Evolutionary conservation across 2,329 filamentous ascomycete genomes (phyloP), one percentile per base, ranked within the genome.

Genomic region (Alternaria brassicae): DNA sequence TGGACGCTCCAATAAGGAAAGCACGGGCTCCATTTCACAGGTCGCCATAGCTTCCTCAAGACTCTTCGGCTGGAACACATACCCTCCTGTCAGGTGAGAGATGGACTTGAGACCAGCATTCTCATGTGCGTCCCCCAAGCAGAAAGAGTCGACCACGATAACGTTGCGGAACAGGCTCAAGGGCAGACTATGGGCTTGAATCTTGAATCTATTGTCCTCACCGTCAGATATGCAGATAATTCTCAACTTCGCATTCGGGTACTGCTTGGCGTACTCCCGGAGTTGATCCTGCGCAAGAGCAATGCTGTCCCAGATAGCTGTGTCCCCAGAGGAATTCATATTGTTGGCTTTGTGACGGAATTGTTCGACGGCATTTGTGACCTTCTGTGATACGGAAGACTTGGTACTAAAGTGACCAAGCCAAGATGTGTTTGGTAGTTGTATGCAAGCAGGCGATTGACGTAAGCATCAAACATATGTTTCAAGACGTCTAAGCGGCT

Each of bases 121-220:
- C 12, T 69, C 44, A 7, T 9, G 1, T 8, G 68, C 72, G 4
- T 63, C 41, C 1, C 75, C 77, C 7, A 80, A 56, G 25, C 68
- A 72, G 42, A 79, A 71, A 0, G 69, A 77, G 55, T 80, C 79
- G 1, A 80, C 64, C 15, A 72, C 65, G 27, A 79, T 67, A 2
- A 68, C 62, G 28, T 71, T 58, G 13, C 65, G 60, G 13, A 67
- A 45, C 1, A 77, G 56, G 6, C 53, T 30, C 23, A 58, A 68
- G n/a, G 64, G 68, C 13, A 79, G 52, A 6, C 68, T 61, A 9
- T 68, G 50, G 2, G 62, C 50, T 70, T 66, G 5, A 6, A 5
- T 34, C 12, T 34, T 34, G 32, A 13, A 34, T 34, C 12, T 34
- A 13, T 34, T 34, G 13, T 34, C 32, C 13, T 34, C 32, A 5